phyloP scores from a whole-genome alignment of 345 rosid genomes.

The Hibiscus mutabilis region DNA sequence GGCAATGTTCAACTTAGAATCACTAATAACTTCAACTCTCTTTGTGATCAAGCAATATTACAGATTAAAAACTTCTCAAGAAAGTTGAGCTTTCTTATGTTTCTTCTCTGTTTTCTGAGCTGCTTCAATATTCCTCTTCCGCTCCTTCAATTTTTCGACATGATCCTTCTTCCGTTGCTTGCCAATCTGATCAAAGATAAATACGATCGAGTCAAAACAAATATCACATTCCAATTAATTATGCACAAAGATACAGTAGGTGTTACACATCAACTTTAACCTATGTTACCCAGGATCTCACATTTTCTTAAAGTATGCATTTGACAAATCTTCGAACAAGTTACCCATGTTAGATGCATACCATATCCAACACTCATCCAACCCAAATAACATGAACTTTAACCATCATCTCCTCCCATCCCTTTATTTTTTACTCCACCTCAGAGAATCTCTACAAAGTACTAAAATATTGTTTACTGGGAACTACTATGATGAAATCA shows the following conservation, averaged over 20 bases:
- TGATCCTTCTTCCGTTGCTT: conserved; percentile 34
- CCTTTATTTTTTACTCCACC: background rate
- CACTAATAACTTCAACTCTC: background rate
- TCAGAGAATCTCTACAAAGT: background rate
- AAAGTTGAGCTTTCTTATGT: conserved; percentile 7
- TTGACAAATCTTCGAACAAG: background rate
- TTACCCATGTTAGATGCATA: background rate
- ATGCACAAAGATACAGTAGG: background rate
- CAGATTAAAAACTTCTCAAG: background rate
- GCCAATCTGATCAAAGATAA: conserved; percentile 29
- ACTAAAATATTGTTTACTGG: background rate
- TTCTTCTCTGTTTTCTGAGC: conserved; percentile 24
- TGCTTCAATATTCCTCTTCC: conserved; percentile 39
- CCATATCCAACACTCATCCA: background rate
- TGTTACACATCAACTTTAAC: background rate
- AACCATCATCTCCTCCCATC: background rate
- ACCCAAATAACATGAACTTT: background rate
- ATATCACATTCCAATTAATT: background rate
- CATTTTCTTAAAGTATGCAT: background rate
- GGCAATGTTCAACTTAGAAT: conserved; percentile 6
- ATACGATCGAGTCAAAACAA: background rate
- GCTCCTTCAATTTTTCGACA: conserved; percentile 40
- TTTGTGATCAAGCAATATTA: background rate
- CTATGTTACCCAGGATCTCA: background rate
- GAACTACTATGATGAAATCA: background rate